Evolutionary conservation across 2,329 filamentous ascomycete genomes (phyloP), one percentile per base, ranked within the genome.

Genomic region (Fusarium cicatricum): DNA sequence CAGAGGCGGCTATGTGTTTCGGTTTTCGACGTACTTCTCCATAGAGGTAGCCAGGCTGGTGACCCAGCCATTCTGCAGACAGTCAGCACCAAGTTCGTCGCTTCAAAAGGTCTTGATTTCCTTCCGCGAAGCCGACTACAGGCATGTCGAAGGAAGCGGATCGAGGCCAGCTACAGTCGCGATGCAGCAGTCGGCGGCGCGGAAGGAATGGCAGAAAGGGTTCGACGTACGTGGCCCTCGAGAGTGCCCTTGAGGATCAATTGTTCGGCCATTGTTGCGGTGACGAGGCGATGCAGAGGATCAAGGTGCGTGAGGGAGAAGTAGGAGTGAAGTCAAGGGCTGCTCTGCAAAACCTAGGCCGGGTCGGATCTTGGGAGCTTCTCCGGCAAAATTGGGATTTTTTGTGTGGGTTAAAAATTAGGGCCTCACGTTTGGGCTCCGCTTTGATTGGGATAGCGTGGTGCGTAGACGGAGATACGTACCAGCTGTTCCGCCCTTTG

Each of bases 31-130:
- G 78, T 89, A 96, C 92, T 97, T 97, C 90, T 98, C 94, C 84
- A 97, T 90, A 74, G 94, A 97, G 80, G 94, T 98, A 74, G 94
- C 94, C 83, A 98, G 87, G 84, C 88, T 92, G 82, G 94, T 98
- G 84, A 98, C 94, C 94, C 94, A 98, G 87, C 94, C 94, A 86
- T 90, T 95, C 84, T 87, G 72, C 66, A 44, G 56, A 49, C 37
- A 56, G 67, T 72, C 65, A 72, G 68, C 63, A 67, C 58, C 54
- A 50, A 56, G 63, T 54, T 46, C 43, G 52, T 54, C 15, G 36
- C 42, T 55, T 42, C 43, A 44, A 29, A 38, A n/a, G 38, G 39
- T 44, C 12, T 7, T 23, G 3, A 38, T 58, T 38, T 47, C 49
- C 43, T 46, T 54, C 42, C 31, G 50, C 38, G 56, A 51, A 36